phyloP scores from a whole-genome alignment of 306 rosid genomes.

The Acacia melanoxylon region DNA sequence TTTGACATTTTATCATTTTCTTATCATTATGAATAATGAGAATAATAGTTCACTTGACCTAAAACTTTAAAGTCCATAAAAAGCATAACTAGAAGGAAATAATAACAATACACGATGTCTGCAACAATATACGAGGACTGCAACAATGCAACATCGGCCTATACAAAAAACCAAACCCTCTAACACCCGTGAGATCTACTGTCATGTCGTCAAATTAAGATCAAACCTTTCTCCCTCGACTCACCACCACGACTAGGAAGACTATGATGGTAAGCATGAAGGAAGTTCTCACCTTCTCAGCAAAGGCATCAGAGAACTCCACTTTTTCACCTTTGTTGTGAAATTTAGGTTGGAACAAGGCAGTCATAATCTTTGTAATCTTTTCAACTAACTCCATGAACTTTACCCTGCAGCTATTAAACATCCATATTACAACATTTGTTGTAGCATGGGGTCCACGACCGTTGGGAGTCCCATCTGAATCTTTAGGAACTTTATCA shows the following conservation, averaged over 20 bases:
- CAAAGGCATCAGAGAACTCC: constrained; percentile 34
- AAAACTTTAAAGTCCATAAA: neutral
- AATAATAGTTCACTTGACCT: too few species aligned
- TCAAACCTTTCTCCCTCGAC: constrained; percentile 45
- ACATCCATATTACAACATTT: constrained; percentile 43
- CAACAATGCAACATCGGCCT: neutral
- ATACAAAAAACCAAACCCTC: neutral
- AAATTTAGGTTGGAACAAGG: constrained; percentile 36
- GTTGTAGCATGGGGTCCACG: constrained; percentile 31
- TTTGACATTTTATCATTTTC: too few species aligned
- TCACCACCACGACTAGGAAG: constrained; percentile 64
- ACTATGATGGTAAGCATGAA: constrained; percentile 76
- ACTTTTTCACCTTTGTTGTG: constrained; percentile 7
- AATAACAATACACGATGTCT: neutral
- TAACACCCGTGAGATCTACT: too few species aligned
- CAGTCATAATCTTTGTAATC: neutral
- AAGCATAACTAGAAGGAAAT: neutral
- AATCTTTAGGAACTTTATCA: constrained; percentile 6
- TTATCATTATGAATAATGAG: too few species aligned
- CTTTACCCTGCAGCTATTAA: constrained; percentile 40
- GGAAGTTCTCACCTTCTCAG: constrained; percentile 56
- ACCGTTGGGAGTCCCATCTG: constrained; percentile 23
- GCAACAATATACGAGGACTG: neutral
- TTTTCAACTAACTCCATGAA: constrained; percentile 26
- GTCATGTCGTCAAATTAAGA: constrained; percentile 49